Conservation (phyloP, 148 eudicot species). For the Pouteria glomerata region DNA sequence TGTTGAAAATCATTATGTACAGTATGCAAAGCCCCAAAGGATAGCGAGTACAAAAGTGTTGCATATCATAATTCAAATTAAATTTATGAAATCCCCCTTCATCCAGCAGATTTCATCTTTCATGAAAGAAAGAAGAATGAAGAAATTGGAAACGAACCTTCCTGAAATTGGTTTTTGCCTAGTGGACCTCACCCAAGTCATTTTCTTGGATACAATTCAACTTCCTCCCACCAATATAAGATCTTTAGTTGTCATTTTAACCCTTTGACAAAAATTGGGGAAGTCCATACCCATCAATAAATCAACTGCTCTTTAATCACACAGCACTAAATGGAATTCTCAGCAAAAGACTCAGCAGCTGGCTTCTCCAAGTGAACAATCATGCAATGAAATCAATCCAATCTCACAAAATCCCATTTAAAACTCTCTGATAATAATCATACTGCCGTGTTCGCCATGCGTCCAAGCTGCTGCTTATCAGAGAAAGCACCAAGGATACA, state of each 20-base stretch:
- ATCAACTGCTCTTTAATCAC: neutral
- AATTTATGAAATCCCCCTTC: neutral
- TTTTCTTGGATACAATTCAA: conserved; percentile 6
- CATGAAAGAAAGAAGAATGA: neutral
- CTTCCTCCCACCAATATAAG: conserved; percentile 1
- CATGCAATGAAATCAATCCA: neutral
- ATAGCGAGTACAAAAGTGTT: neutral
- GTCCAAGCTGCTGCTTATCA: conserved; percentile 97
- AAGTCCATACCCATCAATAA: neutral
- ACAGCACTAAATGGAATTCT: neutral
- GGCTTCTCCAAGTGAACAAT: conserved; percentile 14
- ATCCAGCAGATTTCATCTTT: conserved; percentile 1
- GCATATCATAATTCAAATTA: conserved; percentile 1
- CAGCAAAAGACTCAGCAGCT: neutral
- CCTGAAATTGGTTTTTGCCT: conserved; percentile 3
- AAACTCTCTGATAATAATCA: conserved; percentile 90
- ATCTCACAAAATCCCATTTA: conserved; percentile 83
- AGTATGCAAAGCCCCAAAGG: conserved; percentile 9
- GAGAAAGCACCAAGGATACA: conserved; percentile 93
- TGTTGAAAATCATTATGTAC: conserved; percentile 7
- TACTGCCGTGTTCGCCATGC: conserved; percentile 99
- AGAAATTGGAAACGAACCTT: neutral
- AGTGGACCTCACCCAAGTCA: neutral
- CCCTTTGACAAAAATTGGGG: neutral
- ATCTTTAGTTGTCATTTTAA: neutral